Evolutionary conservation across 176 grass and related monocot species (phyloP).

Genomic region (Canna indica): DNA sequence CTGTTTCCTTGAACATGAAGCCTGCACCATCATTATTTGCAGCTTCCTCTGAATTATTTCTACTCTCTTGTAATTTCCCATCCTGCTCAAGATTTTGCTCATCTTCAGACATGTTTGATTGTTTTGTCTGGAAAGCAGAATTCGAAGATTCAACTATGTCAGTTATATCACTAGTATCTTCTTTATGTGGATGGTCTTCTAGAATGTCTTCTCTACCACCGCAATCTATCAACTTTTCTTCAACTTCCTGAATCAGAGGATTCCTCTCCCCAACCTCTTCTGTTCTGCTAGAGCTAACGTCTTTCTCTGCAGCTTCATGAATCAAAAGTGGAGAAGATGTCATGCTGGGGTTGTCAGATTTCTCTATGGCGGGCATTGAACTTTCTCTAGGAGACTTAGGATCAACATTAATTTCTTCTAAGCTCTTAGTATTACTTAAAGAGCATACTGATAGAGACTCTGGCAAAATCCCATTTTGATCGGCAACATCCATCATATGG

Average conservation of each 20-base stretch:
- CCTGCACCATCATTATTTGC: neutral
- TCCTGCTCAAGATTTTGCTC: neutral
- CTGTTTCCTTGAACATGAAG: neutral
- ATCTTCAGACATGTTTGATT: neutral
- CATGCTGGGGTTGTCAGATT: neutral
- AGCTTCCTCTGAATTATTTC: neutral
- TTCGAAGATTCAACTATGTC: neutral
- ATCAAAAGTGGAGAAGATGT: neutral
- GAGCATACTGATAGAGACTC: neutral
- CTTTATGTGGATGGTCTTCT: neutral
- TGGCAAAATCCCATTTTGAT: neutral
- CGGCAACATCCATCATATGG: neutral
- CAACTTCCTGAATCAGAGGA: neutral
- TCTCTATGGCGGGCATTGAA: neutral
- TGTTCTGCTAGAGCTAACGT: neutral
- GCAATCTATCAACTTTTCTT: conserved; percentile 4
- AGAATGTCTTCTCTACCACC: neutral
- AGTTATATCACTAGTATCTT: neutral
- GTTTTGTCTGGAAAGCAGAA: neutral
- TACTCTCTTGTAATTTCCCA: neutral
- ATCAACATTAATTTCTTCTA: neutral
- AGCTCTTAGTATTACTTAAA: no score
- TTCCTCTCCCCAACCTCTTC: neutral
- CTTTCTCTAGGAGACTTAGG: neutral
- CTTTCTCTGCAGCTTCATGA: neutral